Conservation (phyloP, 805 yeast species). For the Metschnikowia vanudenii region DNA sequence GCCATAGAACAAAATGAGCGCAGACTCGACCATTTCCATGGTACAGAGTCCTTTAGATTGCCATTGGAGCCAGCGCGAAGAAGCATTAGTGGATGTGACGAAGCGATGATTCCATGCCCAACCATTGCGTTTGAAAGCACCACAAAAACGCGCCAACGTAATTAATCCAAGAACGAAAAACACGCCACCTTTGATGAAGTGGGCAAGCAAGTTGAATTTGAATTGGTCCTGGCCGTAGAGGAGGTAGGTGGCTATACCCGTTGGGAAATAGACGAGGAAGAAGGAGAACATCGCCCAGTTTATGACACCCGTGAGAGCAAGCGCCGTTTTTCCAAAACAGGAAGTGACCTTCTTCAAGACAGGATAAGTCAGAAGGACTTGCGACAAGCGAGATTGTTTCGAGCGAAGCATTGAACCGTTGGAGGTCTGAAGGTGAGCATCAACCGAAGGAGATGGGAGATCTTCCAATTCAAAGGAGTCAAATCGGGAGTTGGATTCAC, state of each 20-base stretch:
- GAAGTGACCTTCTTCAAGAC: constrained; percentile 13
- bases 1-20: constrained; percentile 84
- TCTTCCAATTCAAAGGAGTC: constrained; percentile 26
- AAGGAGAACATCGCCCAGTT: constrained; percentile 67
- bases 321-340: constrained; percentile 24
- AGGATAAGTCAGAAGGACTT: constrained; percentile 15
- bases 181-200: constrained; percentile 93
- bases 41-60: constrained; percentile 55
- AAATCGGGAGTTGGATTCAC: constrained; percentile 16
- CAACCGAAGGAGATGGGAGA: not conserved
- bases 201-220: constrained; percentile 86
- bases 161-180: constrained; percentile 74
- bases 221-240: constrained; percentile 63
- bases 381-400: constrained; percentile 10
- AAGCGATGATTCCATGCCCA: constrained; percentile 81
- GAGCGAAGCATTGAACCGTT: constrained; percentile 19
- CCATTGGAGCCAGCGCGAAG: constrained; percentile 32
- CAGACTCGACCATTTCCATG: constrained; percentile 83
- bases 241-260: constrained; percentile 64
- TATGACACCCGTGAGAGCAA: constrained; percentile 23
- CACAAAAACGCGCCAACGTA: constrained; percentile 84
- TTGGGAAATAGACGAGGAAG: constrained; percentile 56
- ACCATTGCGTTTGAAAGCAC: constrained; percentile 71
- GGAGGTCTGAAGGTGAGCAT: constrained; percentile 27
- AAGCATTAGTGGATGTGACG: constrained; percentile 17